Conservation (phyloP, 2,329 filamentous ascomycete species). For the Cladosporium phlei region DNA sequence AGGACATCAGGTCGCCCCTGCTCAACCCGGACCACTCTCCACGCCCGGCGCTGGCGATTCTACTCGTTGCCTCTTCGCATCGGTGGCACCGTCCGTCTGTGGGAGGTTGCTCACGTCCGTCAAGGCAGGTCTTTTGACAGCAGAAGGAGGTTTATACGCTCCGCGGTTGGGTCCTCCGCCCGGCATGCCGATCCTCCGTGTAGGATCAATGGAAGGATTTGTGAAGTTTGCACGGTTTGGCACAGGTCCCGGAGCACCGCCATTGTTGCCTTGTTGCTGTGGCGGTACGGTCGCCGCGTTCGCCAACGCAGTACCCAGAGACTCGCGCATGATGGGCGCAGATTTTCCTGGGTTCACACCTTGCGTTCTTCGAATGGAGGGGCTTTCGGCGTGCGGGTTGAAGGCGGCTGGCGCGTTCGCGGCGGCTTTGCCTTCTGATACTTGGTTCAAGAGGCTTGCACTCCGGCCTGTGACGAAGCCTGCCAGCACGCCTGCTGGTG, state of each 20-base stretch:
- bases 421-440: slow-evolving; percentile 30
- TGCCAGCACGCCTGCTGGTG: slow-evolving; percentile 32
- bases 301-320: slow-evolving; percentile 12
- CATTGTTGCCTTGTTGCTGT: slow-evolving; percentile 17
- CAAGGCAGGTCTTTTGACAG: slow-evolving; percentile 35
- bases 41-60: slow-evolving; percentile 20
- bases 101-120: slow-evolving; percentile 45
- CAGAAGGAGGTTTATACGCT: slow-evolving; percentile 43
- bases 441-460: slow-evolving; percentile 37
- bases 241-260: slow-evolving; percentile 16
- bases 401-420: slow-evolving; percentile 35
- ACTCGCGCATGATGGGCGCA: slow-evolving; percentile 59
- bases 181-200: slow-evolving; percentile 48
- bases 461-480: slow-evolving; percentile 46
- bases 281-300: slow-evolving; percentile 10
- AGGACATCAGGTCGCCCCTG: slow-evolving; percentile 7
- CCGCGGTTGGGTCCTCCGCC: slow-evolving; percentile 37
- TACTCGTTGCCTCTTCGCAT: slow-evolving; percentile 39
- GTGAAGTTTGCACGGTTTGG: slow-evolving; percentile 41
- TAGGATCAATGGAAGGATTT: slow-evolving; percentile 45
- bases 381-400: slow-evolving; percentile 50
- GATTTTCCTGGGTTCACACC: slow-evolving; percentile 78
- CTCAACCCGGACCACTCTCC: slow-evolving; percentile 2
- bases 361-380: slow-evolving; percentile 82
- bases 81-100: slow-evolving; percentile 32